Evolutionary conservation across 192 early-diverging fungal species (phyloP).

Genomic region (Dimargaris verticillata): DNA sequence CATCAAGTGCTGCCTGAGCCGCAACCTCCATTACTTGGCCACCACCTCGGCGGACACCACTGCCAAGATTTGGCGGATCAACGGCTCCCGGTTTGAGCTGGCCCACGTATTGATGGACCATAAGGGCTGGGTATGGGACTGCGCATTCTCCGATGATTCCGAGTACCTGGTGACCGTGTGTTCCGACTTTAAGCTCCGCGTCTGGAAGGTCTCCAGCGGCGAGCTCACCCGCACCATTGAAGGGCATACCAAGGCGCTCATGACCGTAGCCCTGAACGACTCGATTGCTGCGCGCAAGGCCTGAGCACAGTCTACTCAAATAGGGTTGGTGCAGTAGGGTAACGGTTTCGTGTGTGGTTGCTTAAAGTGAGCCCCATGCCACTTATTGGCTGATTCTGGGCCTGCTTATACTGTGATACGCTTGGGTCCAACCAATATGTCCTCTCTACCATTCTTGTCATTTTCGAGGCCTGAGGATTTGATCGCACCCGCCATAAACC

Average conservation of each 20-base stretch:
- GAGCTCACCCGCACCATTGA: constrained; percentile 10
- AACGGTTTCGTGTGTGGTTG: too few relatives aligned
- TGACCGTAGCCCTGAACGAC: constrained; percentile 9
- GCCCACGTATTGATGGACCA: constrained; percentile 66
- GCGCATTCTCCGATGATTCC: constrained; percentile 78
- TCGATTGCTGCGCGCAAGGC: constrained; percentile 1
- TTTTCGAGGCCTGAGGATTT: too few relatives aligned
- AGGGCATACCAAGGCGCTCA: constrained; percentile 7
- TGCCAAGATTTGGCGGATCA: constrained; percentile 65
- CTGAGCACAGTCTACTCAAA: too few relatives aligned
- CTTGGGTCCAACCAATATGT: too few relatives aligned
- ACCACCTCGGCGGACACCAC: constrained; percentile 79
- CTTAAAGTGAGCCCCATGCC: too few relatives aligned
- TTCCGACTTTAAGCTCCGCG: constrained; percentile 10
- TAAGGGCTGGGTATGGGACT: constrained; percentile 86
- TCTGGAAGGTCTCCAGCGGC: constrained; percentile 10
- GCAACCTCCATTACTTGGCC: constrained; percentile 67
- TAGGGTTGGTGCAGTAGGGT: too few relatives aligned
- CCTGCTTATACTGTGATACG: too few relatives aligned
- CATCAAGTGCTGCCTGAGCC: constrained; percentile 62
- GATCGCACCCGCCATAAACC: too few relatives aligned
- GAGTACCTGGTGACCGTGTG: constrained; percentile 68
- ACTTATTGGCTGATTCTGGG: too few relatives aligned
- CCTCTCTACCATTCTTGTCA: too few relatives aligned
- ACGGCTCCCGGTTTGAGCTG: constrained; percentile 39